A percentile compares a stretch with the other conserved stretches of the same genome.
Conservation (phyloP, 2,329 filamentous ascomycete genomes). For the Calonectria naviculata region DNA sequence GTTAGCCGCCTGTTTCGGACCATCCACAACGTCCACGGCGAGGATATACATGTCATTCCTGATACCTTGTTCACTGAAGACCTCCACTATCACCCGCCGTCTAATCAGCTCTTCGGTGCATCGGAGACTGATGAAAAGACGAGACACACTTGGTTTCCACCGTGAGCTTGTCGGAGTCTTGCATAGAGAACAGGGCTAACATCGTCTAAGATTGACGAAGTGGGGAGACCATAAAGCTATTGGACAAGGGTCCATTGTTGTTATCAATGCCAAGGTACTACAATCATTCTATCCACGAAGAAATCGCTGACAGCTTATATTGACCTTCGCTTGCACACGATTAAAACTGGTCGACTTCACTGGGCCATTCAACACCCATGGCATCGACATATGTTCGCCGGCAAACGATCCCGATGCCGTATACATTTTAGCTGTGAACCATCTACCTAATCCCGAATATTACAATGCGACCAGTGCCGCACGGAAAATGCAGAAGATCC, state of each 20-base stretch:
- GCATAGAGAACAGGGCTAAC: not conserved
- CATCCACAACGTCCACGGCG: not conserved
- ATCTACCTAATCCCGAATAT: not conserved
- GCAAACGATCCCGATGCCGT: not conserved
- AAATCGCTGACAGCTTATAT: not conserved
- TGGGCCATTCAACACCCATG: constrained; percentile 3
- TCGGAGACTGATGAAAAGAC: not conserved
- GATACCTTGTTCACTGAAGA: not conserved
- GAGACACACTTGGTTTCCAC: not conserved
- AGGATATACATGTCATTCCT: not conserved
- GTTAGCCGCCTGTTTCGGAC: not conserved
- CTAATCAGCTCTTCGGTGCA: not conserved
- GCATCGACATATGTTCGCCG: constrained; percentile 1
- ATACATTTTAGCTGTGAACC: not conserved
- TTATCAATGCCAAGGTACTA: not conserved
- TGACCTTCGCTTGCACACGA: not conserved
- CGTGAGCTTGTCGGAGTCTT: not conserved
- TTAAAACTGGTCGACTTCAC: not conserved
- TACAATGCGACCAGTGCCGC: not conserved
- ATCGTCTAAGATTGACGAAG: not conserved
- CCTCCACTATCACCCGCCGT: not conserved
- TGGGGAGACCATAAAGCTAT: not conserved
- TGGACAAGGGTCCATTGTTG: not conserved
- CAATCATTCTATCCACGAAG: not conserved
- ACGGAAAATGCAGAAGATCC: not conserved